Percentiles rank a stretch among this genome's conserved stretches.
These are phyloP conservation scores for Piloderma croceum DNA, from an alignment of 768 basidiomycete species.

Conservation along the genomic window DNA sequence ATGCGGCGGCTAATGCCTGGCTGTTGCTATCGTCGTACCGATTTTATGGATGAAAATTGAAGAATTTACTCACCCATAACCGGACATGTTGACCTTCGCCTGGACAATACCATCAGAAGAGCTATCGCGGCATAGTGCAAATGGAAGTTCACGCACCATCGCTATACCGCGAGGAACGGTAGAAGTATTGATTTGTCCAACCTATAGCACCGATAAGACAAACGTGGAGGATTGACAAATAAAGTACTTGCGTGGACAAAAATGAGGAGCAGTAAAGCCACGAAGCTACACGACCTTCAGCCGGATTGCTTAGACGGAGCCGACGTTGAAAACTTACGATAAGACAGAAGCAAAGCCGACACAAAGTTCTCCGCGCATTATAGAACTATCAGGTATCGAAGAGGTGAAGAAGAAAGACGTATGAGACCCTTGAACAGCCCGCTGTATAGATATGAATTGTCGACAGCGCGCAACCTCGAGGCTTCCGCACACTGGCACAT, in stretches of 20 bases:
- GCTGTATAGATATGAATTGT: constrained; percentile 6
- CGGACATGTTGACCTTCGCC: constrained; percentile 66
- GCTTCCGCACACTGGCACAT: constrained; percentile 13
- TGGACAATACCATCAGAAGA: constrained; percentile 23
- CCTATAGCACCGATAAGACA: constrained; percentile 39
- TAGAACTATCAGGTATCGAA: constrained; percentile 15
- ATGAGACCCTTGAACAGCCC: constrained; percentile 9
- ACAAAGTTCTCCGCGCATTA: constrained; percentile 73
- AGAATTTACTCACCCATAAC: constrained; percentile 51
- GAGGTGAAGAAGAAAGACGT: constrained; percentile 13
- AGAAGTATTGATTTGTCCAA: constrained; percentile 79
- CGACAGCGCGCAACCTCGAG: constrained; percentile 19
- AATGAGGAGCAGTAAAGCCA: constrained; percentile 56
- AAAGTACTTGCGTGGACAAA: constrained; percentile 66
- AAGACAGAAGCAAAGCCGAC: constrained; percentile 66
- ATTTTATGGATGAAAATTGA: constrained; percentile 3
- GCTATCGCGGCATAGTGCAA: constrained; percentile 13
- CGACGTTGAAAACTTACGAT: constrained; percentile 44
- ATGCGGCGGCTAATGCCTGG: constrained; percentile 41
- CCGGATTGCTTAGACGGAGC: constrained; percentile 11
- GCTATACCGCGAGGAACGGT: constrained; percentile 63
- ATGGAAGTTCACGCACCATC: constrained; percentile 45
- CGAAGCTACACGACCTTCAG: constrained; percentile 33
- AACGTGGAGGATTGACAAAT: constrained; percentile 7
- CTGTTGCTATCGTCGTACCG: constrained; percentile 36